Base-by-base conservation (phyloP, 805 yeast genomes). In the Lipomyces sp. region DNA sequence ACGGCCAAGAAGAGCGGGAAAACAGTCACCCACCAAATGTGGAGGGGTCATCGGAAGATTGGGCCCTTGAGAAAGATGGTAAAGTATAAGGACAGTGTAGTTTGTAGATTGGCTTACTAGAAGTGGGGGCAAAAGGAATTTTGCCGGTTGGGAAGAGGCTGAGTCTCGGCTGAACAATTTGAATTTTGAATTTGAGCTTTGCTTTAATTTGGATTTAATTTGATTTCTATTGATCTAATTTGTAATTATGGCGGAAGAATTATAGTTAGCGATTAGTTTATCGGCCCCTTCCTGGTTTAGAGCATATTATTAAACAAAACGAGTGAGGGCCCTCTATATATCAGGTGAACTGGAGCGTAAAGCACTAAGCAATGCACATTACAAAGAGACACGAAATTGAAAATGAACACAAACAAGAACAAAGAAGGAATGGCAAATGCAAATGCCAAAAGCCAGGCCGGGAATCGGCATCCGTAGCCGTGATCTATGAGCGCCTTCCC, bases 11-110 rank as follows among this genome's bases (percentile, higher is more conserved):
- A 7, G 45, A 55, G 45, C 6, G 13, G 13, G 42, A 18, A 10
- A 29, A 7, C 30, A 15, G 18, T 3, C 32, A 32, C 10, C 57
- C 42, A 32, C 50, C 66, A 13, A 32, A 58, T 24, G 50, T 59
- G 37, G 63, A 59, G 8, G 63, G 66, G 10, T 57, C 55, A 11
- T 39, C 63, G 4, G 62, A 64, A 11, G 63, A 59, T 32, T 64
- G 66, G 66, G 57, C 59, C 13, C 57, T 53, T 10, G 62, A 59
- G n/a, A 55, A 35, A 34, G 58, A 55, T 30, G 37, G 18, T 42
- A 42, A 42, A 42, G 48, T 15, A 15, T 37, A 42, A 42, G 18
- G 48, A n/a, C 6, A 18, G 15, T 13, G 15, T 4, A n/a, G 2
- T 15, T 39, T 8, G 45, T 6, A 39, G 45, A 18, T 42, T 13